Evolutionary conservation across 2,329 filamentous ascomycete species (phyloP), one percentile per base, ranked within the genome.

Genomic region (Aspergillus nomiae): DNA sequence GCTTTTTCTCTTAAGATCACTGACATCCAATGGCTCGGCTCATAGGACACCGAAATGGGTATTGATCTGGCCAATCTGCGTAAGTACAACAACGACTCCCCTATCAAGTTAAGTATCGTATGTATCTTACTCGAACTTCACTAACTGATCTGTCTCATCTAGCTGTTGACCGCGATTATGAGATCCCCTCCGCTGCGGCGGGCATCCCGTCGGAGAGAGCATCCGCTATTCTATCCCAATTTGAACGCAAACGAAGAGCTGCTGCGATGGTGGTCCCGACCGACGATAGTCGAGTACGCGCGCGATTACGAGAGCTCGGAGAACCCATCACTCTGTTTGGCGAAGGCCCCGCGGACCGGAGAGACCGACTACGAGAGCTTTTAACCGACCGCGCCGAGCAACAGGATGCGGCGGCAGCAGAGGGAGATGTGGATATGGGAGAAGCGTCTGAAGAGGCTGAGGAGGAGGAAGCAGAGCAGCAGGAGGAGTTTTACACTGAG

Each of bases 301-400:
- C 88, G 43, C 89, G 87, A 68, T 85, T 98, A 63, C 89, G 95
- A 68, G 90, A 95, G 72, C 85, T 97, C 67, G 92, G 92, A n/a
- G 91, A 99, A 74, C 95, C 95, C 12, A 89, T 98, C 60, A 99
- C 94, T 0, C 84, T 98, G 0, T 99, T 99, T 68, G 95, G 94
- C 63, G 95, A 99, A 80, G 92, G 92, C 0, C 89, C 90, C 1
- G 89, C 87, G 30, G 94, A 98, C 71, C 85, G 95, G 63, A 86
- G 96, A 81, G 94, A 97, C 74, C 88, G 95, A 67, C 79, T 99
- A 71, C 88, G 95, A 67, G 91, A 92, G 71, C 81, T 97, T 32
- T 82, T 99, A 67, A 89, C 89, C 2, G 87, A 90, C 58, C 86
- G 92, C 67, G 86, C 87, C 1, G 90, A 94, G 74, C 85, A 86